A percentile compares a stretch with the other conserved stretches of the same genome.
Evolutionary conservation across 1,284 basidiomycete species (phyloP).

Genomic region (Calocybe gambosa): DNA sequence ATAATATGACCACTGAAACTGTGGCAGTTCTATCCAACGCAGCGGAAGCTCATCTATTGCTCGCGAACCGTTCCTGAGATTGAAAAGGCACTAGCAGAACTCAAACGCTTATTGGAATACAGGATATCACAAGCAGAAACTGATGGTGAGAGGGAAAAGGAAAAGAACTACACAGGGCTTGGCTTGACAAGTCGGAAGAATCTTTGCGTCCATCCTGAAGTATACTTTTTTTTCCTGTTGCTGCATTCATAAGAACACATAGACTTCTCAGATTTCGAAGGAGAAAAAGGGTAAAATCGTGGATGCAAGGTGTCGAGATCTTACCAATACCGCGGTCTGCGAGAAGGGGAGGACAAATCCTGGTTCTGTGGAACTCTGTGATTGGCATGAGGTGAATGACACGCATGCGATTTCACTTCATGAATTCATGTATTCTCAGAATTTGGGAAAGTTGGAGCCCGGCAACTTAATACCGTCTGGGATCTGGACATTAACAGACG

Average conservation of each 20-base stretch:
- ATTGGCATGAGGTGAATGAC: constrained; percentile 85
- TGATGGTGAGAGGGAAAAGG: constrained; percentile 72
- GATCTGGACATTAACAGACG: constrained; percentile 92
- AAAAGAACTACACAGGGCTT: constrained; percentile 81
- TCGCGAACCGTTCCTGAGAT: constrained; percentile 99
- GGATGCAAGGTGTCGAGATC: constrained; percentile 93
- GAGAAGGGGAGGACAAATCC: constrained; percentile 86
- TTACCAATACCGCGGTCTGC: constrained; percentile 84
- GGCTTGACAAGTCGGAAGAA: constrained; percentile 97
- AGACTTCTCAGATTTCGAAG: constrained; percentile 65
- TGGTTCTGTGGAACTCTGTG: constrained; percentile 88
- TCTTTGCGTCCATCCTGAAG: constrained; percentile 93
- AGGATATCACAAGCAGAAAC: constrained; percentile 67
- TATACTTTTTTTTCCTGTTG: constrained; percentile 30
- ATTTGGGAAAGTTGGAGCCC: constrained; percentile 64
- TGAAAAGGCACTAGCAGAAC: constrained; percentile 94
- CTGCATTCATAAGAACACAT: background rate
- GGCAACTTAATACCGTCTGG: constrained; percentile 85
- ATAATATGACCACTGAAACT: background rate
- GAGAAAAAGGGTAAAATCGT: constrained; percentile 99
- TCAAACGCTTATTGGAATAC: constrained; percentile 94
- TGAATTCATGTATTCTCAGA: constrained; percentile 22
- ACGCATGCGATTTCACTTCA: background rate
- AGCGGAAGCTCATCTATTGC: constrained; percentile 96
- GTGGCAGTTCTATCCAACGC: constrained; percentile 80